Evolutionary conservation across 306 rosid genomes (phyloP).

Genomic region (Sphenostylis stenocarpa): DNA sequence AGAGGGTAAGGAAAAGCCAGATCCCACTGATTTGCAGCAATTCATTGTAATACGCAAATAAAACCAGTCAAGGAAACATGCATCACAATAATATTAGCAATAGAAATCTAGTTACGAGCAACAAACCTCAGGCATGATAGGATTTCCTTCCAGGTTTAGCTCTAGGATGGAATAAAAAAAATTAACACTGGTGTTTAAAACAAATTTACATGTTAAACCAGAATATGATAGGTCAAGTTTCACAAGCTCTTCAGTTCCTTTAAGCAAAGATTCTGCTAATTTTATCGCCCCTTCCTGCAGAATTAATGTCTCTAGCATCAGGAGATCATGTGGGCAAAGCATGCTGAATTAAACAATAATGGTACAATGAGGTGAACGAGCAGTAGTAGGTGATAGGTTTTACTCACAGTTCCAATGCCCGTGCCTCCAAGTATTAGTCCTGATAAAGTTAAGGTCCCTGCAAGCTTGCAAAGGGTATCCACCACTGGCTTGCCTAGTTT

Average conservation of each 20-base stretch:
- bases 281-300: slow-evolving; percentile 68
- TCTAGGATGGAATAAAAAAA: slow-evolving; percentile 58
- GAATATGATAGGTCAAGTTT: slow-evolving; percentile 83
- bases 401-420: slow-evolving; percentile 83
- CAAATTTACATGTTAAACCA: slow-evolving; percentile 56
- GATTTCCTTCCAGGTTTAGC: slow-evolving; percentile 84
- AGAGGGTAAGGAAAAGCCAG: slow-evolving; percentile 5
- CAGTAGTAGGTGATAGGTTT: slow-evolving; percentile 15
- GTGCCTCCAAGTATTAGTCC: slow-evolving; percentile 75
- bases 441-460: slow-evolving; percentile 58
- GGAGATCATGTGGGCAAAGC: slow-evolving; percentile 21
- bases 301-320: slow-evolving; percentile 32
- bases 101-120: slow-evolving; percentile 19
- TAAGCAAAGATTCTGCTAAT: slow-evolving; percentile 60
- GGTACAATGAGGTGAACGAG: slow-evolving; percentile 9
- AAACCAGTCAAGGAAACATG: slow-evolving; percentile 27
- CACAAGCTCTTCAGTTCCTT: slow-evolving; percentile 56
- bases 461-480: slow-evolving; percentile 71
- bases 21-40: slow-evolving; percentile 12
- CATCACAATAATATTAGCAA: slow-evolving; percentile 26
- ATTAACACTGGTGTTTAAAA: slow-evolving; percentile 40
- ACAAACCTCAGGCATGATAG: slow-evolving; percentile 70
- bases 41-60: neutral
- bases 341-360: slow-evolving; percentile 28
- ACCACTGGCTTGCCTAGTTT: slow-evolving; percentile 77